Base-by-base conservation (phyloP, 2,329 filamentous ascomycete genomes). In the Lecanicillium sp. region DNA sequence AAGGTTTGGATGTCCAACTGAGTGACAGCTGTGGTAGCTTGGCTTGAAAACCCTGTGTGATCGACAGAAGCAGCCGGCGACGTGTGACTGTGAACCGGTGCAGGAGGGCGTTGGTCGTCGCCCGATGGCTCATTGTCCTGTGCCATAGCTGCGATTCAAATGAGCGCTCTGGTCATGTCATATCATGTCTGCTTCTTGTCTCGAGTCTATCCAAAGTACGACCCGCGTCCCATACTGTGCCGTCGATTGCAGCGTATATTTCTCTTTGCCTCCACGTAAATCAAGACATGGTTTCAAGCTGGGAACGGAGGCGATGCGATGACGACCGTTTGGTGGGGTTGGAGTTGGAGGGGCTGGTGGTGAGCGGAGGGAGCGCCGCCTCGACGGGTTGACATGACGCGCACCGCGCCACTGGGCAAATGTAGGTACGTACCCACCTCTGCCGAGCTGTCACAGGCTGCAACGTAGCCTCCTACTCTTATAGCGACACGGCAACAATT, bases 1-100 rank as follows among this genome's bases (percentile, higher is more conserved):
- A 89, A 71, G 0, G 84, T 86, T 49, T 87, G 83, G 40, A 89
- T 81, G 48, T 90, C 88, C 45, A 88, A 73, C 13, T 87, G 74
- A 1, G 87, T 90, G 12, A 97, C 55, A 9, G 88, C 88, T 1
- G 88, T 96, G 4, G 89, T 96, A 34, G 90, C 79, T 43, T 78
- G 79, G 2, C 83, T 79, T 46, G 66, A 69, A 39, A 68, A 53
- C 59, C 61, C 46, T 60, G 60, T 49, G 33, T 62, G 9, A 44
- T 72, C 57, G 44, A 62, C 34, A 29, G 58, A 49, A 31, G 55
- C 45, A 38, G 53, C 61, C 18, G 58, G 60, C 17, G 57, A 47
- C 33, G 67, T 67, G 41, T 72, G 66, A 19, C 66, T 67, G 41
- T 72, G 66, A 19, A 74, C 71, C n/a, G 74, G 75, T 37, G 77